Evolutionary conservation across 2,329 filamentous ascomycete genomes (phyloP), one percentile per base, ranked within the genome.

Genomic region (Zymoseptoria pseudotritici): DNA sequence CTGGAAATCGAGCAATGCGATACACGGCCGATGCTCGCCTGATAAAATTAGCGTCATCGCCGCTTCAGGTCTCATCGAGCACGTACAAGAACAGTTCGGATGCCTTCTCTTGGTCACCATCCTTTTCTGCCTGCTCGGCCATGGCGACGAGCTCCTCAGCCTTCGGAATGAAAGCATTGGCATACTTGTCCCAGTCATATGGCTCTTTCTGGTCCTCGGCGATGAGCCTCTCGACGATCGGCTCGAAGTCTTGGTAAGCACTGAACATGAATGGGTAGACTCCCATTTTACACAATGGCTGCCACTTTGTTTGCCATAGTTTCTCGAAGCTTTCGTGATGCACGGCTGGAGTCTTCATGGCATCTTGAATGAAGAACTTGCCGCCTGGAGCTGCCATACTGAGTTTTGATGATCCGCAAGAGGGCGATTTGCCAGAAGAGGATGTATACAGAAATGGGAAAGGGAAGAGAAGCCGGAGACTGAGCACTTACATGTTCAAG

Each of bases 261-360:
- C 85, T 84, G 73, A 91, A 88, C 77, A 91, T 88, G 78, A 91
- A 91, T 24, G 72, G 72, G 51, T 74, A 74, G 8, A 90, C 79
- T 59, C 84, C 80, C 74, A 85, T 85, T 42, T 72, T 67, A 46
- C 66, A 71, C 65, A 85, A 85, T 65, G 81, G 77, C 73, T 86
- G 86, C 88, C 88, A 91, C 74, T 89, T 90, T 6, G 85, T 88
- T 75, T 89, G 86, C 88, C 89, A 91, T 26, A 80, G 69, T 64
- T 78, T 71, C 62, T 75, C 68, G 64, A 74, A 80, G 60, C 71
- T 77, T 63, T 79, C 77, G 63, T 81, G 79, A 63, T 80, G 79
- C 29, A 70, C 63, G 4, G 78, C 78, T 11, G 70, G 70, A 20
- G 68, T 73, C 26, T 71, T 68, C 29, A 81, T 63, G 50, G 77